These are phyloP conservation scores for Botrytis fabae DNA, from an alignment of 2,329 filamentous ascomycete species.

Conservation along the genomic window DNA sequence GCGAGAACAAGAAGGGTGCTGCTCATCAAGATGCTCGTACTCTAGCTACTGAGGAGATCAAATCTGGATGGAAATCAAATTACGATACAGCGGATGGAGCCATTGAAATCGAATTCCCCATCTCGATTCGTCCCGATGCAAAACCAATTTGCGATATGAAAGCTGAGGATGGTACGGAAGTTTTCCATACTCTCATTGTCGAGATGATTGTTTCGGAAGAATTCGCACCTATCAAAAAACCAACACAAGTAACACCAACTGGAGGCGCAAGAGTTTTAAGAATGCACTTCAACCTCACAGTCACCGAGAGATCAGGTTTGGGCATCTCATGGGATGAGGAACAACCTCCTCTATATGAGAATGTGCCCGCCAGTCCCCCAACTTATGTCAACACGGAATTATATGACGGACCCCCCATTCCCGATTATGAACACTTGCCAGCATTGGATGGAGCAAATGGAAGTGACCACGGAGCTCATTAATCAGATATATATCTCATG, in stretches of 20 bases:
- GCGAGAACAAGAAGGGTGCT: slow-evolving; percentile 60
- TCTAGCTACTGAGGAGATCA: slow-evolving; percentile 79
- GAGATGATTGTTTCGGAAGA: slow-evolving; percentile 96
- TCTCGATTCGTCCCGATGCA: slow-evolving; percentile 55
- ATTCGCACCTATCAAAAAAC: slow-evolving; percentile 71
- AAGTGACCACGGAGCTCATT: neutral
- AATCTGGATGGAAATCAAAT: slow-evolving; percentile 82
- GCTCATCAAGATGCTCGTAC: slow-evolving; percentile 73
- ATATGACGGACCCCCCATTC: slow-evolving; percentile 35
- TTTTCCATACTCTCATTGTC: slow-evolving; percentile 82
- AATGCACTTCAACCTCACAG: slow-evolving; percentile 82
- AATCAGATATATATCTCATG: neutral
- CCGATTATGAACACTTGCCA: slow-evolving; percentile 38
- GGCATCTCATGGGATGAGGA: slow-evolving; percentile 98
- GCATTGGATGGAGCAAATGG: slow-evolving; percentile 28
- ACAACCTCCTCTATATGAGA: slow-evolving; percentile 88
- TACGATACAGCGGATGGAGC: slow-evolving; percentile 67
- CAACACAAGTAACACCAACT: slow-evolving; percentile 73
- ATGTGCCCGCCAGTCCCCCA: slow-evolving; percentile 85
- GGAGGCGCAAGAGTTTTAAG: slow-evolving; percentile 87
- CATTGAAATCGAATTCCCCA: slow-evolving; percentile 78
- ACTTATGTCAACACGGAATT: slow-evolving; percentile 50
- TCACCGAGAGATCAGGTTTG: slow-evolving; percentile 90
- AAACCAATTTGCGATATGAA: slow-evolving; percentile 78
- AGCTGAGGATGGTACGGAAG: slow-evolving; percentile 70